A percentile compares a stretch with the other conserved stretches of the same genome.
These are phyloP conservation scores for Trichoderma afroharzianum DNA, from an alignment of 2,329 filamentous ascomycete genomes.

Conservation along the genomic window DNA sequence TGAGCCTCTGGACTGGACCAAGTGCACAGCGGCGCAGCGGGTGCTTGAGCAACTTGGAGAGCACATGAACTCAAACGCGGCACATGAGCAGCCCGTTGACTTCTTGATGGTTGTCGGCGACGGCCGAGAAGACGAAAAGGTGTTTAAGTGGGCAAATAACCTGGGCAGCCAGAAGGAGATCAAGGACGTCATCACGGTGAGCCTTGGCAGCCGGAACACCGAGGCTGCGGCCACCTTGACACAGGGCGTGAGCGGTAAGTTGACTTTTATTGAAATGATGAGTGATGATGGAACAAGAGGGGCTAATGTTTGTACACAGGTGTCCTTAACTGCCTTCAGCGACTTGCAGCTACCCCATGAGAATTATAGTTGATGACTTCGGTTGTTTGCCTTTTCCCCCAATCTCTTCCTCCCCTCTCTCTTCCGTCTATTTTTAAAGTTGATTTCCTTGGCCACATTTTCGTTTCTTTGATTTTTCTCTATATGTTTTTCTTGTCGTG, in stretches of 20 bases:
- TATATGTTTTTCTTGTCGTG: not conserved
- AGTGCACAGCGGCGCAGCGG: slow-evolving; percentile 73
- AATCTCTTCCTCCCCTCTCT: not conserved
- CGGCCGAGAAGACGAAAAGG: slow-evolving; percentile 86
- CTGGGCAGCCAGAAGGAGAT: slow-evolving; percentile 58
- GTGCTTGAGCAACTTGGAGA: slow-evolving; percentile 61
- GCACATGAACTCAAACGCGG: slow-evolving; percentile 29
- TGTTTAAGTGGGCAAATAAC: slow-evolving; percentile 91
- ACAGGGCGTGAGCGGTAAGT: slow-evolving; percentile 84
- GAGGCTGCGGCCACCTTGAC: slow-evolving; percentile 81
- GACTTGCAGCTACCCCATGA: slow-evolving; percentile 34
- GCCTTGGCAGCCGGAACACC: slow-evolving; percentile 81
- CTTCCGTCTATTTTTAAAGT: not conserved
- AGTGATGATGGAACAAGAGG: not conserved
- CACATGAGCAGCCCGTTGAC: slow-evolving; percentile 55
- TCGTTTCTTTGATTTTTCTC: not conserved
- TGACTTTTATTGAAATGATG: not conserved
- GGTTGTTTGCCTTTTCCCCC: not conserved
- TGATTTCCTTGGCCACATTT: not conserved
- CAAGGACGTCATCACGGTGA: slow-evolving; percentile 76
- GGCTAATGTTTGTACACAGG: slow-evolving; percentile 28
- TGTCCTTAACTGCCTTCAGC: slow-evolving; percentile 42
- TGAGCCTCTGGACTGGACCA: slow-evolving; percentile 82
- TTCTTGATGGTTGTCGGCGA: slow-evolving; percentile 90
- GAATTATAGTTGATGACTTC: not conserved